These are phyloP conservation scores for Aspergillus asperescens DNA, from an alignment of 495 filamentous ascomycete species.

Conservation along the genomic window DNA sequence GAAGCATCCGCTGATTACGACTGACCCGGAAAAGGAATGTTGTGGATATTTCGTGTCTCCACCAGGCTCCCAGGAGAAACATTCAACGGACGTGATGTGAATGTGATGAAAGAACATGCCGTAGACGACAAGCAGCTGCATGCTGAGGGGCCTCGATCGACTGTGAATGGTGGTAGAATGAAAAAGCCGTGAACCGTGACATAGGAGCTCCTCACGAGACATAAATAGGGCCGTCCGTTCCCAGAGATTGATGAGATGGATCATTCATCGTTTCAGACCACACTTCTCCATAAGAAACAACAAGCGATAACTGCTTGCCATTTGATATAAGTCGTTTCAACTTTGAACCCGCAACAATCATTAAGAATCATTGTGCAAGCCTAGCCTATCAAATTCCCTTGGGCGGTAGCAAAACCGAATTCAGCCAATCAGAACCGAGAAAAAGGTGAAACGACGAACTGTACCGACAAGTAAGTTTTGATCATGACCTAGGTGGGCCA, in stretches of 20 bases:
- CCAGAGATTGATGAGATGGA: constrained; percentile 26
- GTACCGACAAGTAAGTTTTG: constrained; percentile 33
- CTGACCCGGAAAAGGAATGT: constrained; percentile 30
- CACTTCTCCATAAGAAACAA: constrained; percentile 26
- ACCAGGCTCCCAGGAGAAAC: constrained; percentile 36
- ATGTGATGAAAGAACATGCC: constrained; percentile 29
- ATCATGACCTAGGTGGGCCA: constrained; percentile 17
- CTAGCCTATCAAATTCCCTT: constrained; percentile 36
- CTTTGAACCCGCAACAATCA: constrained; percentile 16
- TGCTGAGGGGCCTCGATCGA: constrained; percentile 36
- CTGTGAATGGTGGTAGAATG: constrained; percentile 24
- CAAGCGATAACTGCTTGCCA: constrained; percentile 20
- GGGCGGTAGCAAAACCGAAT: constrained; percentile 22
- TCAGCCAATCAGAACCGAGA: constrained; percentile 33
- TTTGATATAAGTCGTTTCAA: constrained; percentile 28
- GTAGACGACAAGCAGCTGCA: constrained; percentile 39
- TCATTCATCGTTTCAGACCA: constrained; percentile 38
- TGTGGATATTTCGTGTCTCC: constrained; percentile 37
- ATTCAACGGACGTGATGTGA: constrained; percentile 28
- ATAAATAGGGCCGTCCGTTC: constrained; percentile 43
- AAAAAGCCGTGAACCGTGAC: constrained; percentile 18
- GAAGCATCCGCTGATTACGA: constrained; percentile 36
- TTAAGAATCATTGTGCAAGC: constrained; percentile 25
- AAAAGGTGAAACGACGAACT: constrained; percentile 36
- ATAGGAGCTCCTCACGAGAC: constrained; percentile 34